phyloP scores from a whole-genome alignment of 2,329 filamentous ascomycete genomes.

The Exophiala viscosa region DNA sequence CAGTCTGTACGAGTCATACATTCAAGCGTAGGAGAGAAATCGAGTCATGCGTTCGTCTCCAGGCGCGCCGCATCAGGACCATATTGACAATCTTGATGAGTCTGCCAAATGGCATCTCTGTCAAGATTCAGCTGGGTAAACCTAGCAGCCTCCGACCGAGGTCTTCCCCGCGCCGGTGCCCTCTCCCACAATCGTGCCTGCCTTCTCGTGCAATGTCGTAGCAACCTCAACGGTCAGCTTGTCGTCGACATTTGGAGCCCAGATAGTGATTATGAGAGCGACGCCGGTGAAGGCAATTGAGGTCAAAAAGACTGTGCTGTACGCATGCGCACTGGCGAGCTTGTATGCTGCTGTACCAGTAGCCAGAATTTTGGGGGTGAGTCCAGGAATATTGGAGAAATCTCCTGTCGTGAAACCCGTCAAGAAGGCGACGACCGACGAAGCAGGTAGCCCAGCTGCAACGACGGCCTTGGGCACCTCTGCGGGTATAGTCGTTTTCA shows the following conservation, averaged over 20 bases:
- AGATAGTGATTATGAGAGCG: slow-evolving; percentile 4
- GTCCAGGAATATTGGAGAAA: slow-evolving; percentile 31
- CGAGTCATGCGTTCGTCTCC: too few relatives aligned
- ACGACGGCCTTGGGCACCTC: slow-evolving; percentile 31
- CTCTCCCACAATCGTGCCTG: too few relatives aligned
- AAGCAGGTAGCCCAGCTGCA: slow-evolving; percentile 37
- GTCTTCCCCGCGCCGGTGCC: too few relatives aligned
- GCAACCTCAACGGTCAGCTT: slow-evolving; percentile 3
- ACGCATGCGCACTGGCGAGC: slow-evolving; percentile 40
- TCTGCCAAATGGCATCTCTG: too few relatives aligned
- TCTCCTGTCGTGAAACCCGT: slow-evolving; percentile 31
- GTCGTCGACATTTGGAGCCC: neutral
- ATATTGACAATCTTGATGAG: too few relatives aligned
- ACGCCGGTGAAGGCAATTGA: slow-evolving; percentile 17
- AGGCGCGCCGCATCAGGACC: too few relatives aligned
- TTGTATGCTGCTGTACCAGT: slow-evolving; percentile 36
- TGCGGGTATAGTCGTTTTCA: neutral
- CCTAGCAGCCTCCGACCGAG: too few relatives aligned
- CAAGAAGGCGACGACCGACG: slow-evolving; percentile 35
- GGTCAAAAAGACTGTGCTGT: slow-evolving; percentile 40
- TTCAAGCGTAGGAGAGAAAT: too few relatives aligned
- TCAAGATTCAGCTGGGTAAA: too few relatives aligned
- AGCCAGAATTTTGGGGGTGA: slow-evolving; percentile 34
- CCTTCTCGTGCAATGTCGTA: neutral
- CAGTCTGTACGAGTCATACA: too few relatives aligned